These are phyloP conservation scores for Talaromyces funiculosus DNA, from an alignment of 2,329 filamentous ascomycete genomes.

Conservation along the genomic window DNA sequence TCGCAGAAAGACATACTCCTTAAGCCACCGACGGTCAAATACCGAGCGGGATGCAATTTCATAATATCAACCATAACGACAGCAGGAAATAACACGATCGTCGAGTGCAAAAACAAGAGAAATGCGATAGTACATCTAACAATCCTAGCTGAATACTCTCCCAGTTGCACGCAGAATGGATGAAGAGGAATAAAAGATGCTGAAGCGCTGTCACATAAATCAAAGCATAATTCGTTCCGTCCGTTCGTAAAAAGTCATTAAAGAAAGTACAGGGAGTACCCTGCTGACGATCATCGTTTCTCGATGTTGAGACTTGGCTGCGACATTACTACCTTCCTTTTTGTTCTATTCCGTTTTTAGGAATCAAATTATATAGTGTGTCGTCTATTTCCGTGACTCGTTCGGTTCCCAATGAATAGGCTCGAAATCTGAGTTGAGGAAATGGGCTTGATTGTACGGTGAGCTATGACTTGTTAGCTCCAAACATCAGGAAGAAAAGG, in stretches of 20 bases:
- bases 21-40: constrained; percentile 1
- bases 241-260: background rate
- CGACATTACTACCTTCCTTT: background rate
- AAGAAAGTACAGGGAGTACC: background rate
- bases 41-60: constrained; percentile 1
- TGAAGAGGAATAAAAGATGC: constrained; percentile 2
- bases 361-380: background rate
- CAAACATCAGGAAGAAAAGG: background rate
- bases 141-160: background rate
- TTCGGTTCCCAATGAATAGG: constrained; percentile 42
- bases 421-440: constrained; percentile 42
- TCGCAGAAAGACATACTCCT: background rate
- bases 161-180: background rate
- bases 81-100: background rate
- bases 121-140: background rate
- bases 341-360: background rate
- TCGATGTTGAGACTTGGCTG: background rate
- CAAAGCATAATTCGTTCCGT: background rate
- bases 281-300: background rate
- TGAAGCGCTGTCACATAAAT: constrained; percentile 10
- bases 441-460: constrained; percentile 42
- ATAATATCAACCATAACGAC: background rate
- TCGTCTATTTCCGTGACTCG: constrained; percentile 28
- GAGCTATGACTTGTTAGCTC: constrained; percentile 26
- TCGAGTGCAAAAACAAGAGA: background rate